Evolutionary conservation across 2,329 filamentous ascomycete species (phyloP), one percentile per base, ranked within the genome.

Genomic region (Didymella sp.): DNA sequence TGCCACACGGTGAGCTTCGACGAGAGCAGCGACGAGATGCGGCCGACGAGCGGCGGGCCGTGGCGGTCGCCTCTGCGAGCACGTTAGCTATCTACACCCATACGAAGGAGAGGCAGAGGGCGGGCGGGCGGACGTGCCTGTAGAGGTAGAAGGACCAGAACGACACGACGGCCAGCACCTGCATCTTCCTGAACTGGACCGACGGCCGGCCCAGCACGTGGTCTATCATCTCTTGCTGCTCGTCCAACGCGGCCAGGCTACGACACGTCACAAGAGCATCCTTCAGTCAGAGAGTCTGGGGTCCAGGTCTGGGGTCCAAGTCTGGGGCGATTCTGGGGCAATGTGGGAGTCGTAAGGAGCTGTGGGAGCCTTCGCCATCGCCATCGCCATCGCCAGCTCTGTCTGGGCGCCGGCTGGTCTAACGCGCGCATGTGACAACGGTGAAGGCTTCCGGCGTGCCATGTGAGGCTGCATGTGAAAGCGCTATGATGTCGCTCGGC

Each of bases 121-220:
- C 3, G 35, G 31, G 28, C 21, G 21, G 27, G 17, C 21, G 28
- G 17, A 71, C 81, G 60, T 80, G 91, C 90, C 85, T 87, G 70
- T 89, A 84, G 25, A 97, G 81, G 74, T 97, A 97, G 43, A 89
- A 79, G 5, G 90, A 89, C 95, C 95, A 99, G 73, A 98, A 95
- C 0, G 90, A 87, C 52, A 98, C 84, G 13, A 98, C 95, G 21
- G 90, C 89, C 64, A 98, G 85, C 67, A 99, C 92, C 77, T 98
- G 94, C 47, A 96, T 88, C 71, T 96, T 92, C 62, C 94, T 87
- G 71, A 96, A 96, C 79, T 94, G 91, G 71, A 90, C 87, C 59
- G 93, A 97, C 30, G 94, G 94, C 63, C 92, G 88, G 61, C 94
- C 94, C 45, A 98, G 82, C 55, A 97, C 89, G 82, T 98, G 94